These are phyloP conservation scores for Geranomyces variabilis DNA, from an alignment of 192 early-diverging fungal genomes.

Conservation along the genomic window DNA sequence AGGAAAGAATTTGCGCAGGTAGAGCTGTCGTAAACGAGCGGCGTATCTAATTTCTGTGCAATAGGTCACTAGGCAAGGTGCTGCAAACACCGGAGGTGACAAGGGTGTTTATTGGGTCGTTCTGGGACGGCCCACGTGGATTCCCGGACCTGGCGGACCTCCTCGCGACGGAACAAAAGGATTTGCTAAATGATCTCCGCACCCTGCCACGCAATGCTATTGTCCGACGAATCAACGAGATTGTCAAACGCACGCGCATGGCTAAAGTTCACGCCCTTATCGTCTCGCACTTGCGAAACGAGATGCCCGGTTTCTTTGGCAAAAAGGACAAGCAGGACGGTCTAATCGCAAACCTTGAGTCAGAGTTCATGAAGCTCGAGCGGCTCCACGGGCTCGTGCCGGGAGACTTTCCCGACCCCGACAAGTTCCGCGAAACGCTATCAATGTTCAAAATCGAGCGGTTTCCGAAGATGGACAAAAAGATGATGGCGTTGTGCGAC, in stretches of 20 bases:
- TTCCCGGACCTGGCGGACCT: slow-evolving; percentile 73
- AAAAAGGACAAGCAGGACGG: slow-evolving; percentile 75
- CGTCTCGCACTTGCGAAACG: slow-evolving; percentile 77
- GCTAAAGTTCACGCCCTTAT: slow-evolving; percentile 84
- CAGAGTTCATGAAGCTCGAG: slow-evolving; percentile 77
- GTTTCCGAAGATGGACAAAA: slow-evolving; percentile 75
- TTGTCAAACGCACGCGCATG: slow-evolving; percentile 80
- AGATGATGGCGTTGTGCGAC: slow-evolving; percentile 67
- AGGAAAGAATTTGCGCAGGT: no score
- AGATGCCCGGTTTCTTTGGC: slow-evolving; percentile 84
- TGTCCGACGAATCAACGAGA: slow-evolving; percentile 86
- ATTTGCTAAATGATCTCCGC: slow-evolving; percentile 74
- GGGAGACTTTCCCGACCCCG: slow-evolving; percentile 84
- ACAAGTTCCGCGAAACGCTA: slow-evolving; percentile 70
- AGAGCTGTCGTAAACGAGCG: no score
- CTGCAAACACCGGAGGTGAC: slow-evolving; percentile 87
- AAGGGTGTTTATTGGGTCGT: slow-evolving; percentile 75
- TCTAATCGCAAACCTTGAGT: slow-evolving; percentile 71
- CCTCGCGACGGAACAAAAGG: slow-evolving; percentile 74
- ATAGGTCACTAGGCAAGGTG: slow-evolving; percentile 75
- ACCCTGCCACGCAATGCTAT: slow-evolving; percentile 79
- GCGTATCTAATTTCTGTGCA: no score
- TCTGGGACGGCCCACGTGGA: slow-evolving; percentile 74
- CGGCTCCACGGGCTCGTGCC: slow-evolving; percentile 69
- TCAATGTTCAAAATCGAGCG: slow-evolving; percentile 78